phyloP scores from a whole-genome alignment of 192 early-diverging fungal genomes.

The Entomortierella beljakovae region DNA sequence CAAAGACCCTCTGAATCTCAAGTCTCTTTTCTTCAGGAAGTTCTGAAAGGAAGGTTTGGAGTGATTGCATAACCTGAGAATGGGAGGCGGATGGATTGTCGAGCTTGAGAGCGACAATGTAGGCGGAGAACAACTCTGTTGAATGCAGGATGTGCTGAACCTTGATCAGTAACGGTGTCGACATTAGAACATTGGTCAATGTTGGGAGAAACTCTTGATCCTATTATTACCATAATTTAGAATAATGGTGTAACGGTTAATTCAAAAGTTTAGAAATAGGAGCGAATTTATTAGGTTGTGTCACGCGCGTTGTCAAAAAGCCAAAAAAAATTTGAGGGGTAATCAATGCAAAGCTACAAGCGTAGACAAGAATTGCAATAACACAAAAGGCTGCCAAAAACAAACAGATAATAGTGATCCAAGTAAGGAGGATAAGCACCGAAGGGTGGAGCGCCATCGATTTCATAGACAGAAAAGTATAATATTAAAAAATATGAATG shows the following conservation, averaged over 20 bases:
- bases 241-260: background rate
- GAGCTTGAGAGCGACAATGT: conserved; percentile 55
- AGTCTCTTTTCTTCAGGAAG: conserved; percentile 39
- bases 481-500: background rate
- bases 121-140: conserved; percentile 43
- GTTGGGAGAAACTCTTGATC: conserved; percentile 37
- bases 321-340: background rate
- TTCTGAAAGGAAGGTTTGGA: conserved; percentile 52
- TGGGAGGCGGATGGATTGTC: conserved; percentile 57
- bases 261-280: background rate
- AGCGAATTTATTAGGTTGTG: background rate
- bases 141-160: conserved; percentile 38
- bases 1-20: conserved; percentile 54
- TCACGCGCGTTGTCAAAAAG: conserved; percentile 20
- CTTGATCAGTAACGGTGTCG: conserved; percentile 48
- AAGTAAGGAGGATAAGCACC: no score
- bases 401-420: no score
- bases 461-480: background rate
- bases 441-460: no score
- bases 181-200: conserved; percentile 42
- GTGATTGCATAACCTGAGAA: conserved; percentile 55
- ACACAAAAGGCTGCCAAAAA: no score
- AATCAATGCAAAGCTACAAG: no score
- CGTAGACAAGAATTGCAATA: no score
- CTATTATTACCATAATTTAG: conserved; percentile 14